These are phyloP conservation scores for Annulohypoxylon moriforme DNA, from an alignment of 495 filamentous ascomycete genomes.

Conservation along the genomic window DNA sequence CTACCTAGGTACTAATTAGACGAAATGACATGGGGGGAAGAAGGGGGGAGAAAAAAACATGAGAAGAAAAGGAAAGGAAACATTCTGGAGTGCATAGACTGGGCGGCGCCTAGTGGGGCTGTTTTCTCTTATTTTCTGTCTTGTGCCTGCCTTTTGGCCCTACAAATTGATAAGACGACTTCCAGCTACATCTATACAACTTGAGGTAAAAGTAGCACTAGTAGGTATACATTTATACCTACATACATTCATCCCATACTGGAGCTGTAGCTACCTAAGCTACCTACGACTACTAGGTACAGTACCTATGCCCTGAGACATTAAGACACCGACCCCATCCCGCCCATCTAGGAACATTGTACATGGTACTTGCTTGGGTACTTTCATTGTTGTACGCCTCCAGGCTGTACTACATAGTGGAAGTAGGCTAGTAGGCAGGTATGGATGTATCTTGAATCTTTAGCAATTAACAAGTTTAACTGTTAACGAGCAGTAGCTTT, in stretches of 20 bases:
- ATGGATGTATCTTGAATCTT: conserved; percentile 1
- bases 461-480: conserved; percentile 2
- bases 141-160: conserved; percentile 1
- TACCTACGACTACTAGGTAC: no score
- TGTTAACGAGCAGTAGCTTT: not conserved
- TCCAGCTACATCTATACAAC: not conserved
- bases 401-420: not conserved
- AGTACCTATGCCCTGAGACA: conserved; percentile 1
- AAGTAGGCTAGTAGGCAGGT: no score
- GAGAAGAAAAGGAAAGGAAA: not conserved
- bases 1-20: not conserved
- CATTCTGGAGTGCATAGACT: not conserved
- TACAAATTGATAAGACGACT: not conserved
- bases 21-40: not conserved
- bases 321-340: conserved; percentile 13
- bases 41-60: not conserved
- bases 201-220: no score
- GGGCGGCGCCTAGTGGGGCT: conserved; percentile 5
- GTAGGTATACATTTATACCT: no score
- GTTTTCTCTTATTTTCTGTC: not conserved
- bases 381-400: no score
- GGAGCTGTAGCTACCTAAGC: not conserved
- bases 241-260: not conserved
- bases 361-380: not conserved
- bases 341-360: not conserved